A percentile compares a stretch with the other conserved stretches of the same genome.
Conservation (phyloP, 176 grass and related monocot species). For the Guadua angustifolia region DNA sequence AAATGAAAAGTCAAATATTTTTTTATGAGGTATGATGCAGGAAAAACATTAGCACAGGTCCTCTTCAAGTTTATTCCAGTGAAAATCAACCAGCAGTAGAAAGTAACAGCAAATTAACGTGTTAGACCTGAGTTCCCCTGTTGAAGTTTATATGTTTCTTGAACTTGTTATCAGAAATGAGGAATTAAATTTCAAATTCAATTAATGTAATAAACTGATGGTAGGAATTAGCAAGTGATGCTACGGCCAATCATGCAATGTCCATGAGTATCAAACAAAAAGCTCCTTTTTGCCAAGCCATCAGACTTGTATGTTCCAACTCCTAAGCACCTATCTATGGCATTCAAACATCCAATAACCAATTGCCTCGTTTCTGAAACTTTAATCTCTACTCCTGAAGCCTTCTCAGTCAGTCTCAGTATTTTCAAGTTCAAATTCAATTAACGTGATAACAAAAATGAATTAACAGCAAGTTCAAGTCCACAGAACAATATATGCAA, state of each 20-base stretch:
- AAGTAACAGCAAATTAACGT: conserved; percentile 1
- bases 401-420: not conserved
- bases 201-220: conserved; percentile 22
- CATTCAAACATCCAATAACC: not conserved
- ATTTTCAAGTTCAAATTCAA: conserved; percentile 27
- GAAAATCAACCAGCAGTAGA: conserved; percentile 12
- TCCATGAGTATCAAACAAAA: conserved; percentile 26
- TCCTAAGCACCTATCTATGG: not conserved
- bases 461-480: conserved; percentile 44
- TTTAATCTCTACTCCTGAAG: conserved; percentile 11
- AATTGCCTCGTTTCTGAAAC: not conserved
- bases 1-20: not conserved
- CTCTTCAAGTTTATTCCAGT: not conserved
- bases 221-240: not conserved
- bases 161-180: not conserved
- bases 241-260: conserved; percentile 9
- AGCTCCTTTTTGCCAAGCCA: not conserved
- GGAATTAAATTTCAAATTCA: conserved; percentile 26
- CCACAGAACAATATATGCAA: conserved; percentile 9
- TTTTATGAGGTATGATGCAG: not conserved
- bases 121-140: not conserved
- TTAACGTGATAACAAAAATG: not conserved
- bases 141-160: conserved; percentile 2
- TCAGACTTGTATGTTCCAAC: conserved; percentile 15
- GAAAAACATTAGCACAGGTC: not conserved